These are phyloP conservation scores for Cyberlindnera americana DNA, from an alignment of 805 yeast genomes.

Conservation along the genomic window DNA sequence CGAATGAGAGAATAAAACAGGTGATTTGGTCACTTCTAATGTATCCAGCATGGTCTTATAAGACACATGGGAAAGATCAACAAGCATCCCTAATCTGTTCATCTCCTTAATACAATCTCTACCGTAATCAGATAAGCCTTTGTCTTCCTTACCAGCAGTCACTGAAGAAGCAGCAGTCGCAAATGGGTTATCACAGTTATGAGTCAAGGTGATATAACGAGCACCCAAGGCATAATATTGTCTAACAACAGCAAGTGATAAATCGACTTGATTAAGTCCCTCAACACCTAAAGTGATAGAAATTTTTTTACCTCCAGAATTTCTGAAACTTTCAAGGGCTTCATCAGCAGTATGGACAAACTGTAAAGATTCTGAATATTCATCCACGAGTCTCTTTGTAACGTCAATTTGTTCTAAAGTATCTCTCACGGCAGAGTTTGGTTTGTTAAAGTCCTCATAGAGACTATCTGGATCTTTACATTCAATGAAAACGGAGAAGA, in stretches of 20 bases:
- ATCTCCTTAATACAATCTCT: constrained; percentile 40
- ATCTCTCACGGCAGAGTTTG: constrained; percentile 37
- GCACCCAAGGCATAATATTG: constrained; percentile 48
- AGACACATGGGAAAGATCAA: constrained; percentile 48
- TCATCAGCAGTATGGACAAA: constrained; percentile 40
- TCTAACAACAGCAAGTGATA: constrained; percentile 46
- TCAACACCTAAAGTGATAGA: constrained; percentile 51
- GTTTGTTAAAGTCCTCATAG: constrained; percentile 41
- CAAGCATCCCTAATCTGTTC: constrained; percentile 52
- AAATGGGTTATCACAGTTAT: constrained; percentile 55
- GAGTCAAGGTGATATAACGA: constrained; percentile 51
- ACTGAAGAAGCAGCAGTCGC: constrained; percentile 52
- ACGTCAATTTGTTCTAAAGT: constrained; percentile 53
- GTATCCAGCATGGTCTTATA: constrained; percentile 45
- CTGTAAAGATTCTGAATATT: constrained; percentile 27
- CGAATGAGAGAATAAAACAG: constrained; percentile 48
- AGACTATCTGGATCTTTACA: constrained; percentile 38
- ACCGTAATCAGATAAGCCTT: constrained; percentile 42
- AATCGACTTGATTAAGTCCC: constrained; percentile 49
- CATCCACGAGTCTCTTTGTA: constrained; percentile 37
- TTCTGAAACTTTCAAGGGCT: constrained; percentile 35
- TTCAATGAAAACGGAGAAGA: constrained; percentile 41
- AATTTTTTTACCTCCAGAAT: constrained; percentile 29
- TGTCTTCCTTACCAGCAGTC: constrained; percentile 42
- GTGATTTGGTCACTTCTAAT: constrained; percentile 38